Conservation (phyloP, 495 filamentous ascomycete species). For the Staphylotrichum longicolle region DNA sequence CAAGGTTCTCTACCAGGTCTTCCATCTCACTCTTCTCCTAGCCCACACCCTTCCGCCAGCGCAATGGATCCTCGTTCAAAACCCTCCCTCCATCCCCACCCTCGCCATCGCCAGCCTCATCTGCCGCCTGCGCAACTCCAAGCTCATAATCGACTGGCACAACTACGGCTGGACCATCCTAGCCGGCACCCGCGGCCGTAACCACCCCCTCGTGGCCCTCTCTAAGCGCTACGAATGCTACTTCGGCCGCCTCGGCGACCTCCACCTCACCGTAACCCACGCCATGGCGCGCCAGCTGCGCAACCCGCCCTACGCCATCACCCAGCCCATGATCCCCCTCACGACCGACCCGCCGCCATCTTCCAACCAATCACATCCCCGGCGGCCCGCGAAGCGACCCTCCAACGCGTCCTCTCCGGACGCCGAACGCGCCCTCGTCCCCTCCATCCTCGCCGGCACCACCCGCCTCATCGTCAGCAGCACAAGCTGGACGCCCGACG, state of each 20-base stretch:
- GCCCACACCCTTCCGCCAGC: constrained; percentile 68
- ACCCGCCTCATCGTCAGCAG: constrained; percentile 77
- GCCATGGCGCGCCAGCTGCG: constrained; percentile 78
- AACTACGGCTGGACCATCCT: constrained; percentile 98
- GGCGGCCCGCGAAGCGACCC: constrained; percentile 53
- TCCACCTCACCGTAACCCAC: constrained; percentile 82
- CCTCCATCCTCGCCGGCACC: constrained; percentile 52
- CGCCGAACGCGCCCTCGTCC: constrained; percentile 51
- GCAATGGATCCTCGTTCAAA: constrained; percentile 86
- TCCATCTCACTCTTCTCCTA: constrained; percentile 64
- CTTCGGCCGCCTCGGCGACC: constrained; percentile 65
- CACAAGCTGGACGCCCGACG: constrained; percentile 95
- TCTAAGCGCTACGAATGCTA: constrained; percentile 72
- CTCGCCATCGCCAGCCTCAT: constrained; percentile 69
- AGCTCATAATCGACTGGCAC: constrained; percentile 94
- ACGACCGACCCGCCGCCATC: constrained; percentile 82
- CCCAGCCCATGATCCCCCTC: constrained; percentile 66
- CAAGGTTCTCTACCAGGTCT: constrained; percentile 82
- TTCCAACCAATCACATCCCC: constrained; percentile 65
- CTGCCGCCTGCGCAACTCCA: constrained; percentile 75
- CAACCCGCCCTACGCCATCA: constrained; percentile 57
- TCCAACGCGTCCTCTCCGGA: constrained; percentile 54
- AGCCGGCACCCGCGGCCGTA: constrained; percentile 59
- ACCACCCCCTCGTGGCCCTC: constrained; percentile 72
- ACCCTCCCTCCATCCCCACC: constrained; percentile 93